Base-by-base conservation (phyloP, 2,329 filamentous ascomycete species). In the Epichloe hybrida region DNA sequence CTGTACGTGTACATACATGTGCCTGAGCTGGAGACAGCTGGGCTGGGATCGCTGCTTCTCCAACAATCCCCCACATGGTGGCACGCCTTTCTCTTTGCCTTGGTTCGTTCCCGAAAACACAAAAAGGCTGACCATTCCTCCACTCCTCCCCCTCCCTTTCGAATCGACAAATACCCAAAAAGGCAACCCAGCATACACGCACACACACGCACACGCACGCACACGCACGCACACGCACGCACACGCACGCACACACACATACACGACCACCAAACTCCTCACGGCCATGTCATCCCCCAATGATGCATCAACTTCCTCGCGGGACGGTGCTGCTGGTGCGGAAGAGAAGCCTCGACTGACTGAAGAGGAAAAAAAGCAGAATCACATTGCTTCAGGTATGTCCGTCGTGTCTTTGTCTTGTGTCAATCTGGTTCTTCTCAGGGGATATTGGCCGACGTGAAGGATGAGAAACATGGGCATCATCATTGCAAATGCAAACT, bases 291-390 rank as follows among this genome's bases (percentile, higher is more conserved):
- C 58, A 39, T 57, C 57, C 20, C 54, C 57, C 5, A 54, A 53
- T 21, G 50, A 58, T 44, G 51, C 50, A 15, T 51, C 52, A 9
- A 46, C 50, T 39, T 54, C 55, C n/a, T 53, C 56, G 3, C 48
- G 50, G 21, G 55, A 52, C 40, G 57, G 49, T 49, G 53, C 50
- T 8, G 51, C 56, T 15, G 59, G 55, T 34, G 58, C 57, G 17
- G 72, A 76, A 27, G 73, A 75, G 47, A 76, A 73, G 63, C 71
- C 71, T 40, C 72, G 73, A 37, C 64, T 77, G 35, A 76, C 74
- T 5, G 73, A 76, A 52, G 71, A 73, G 47, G 73, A 76, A 60
- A 77, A 76, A 66, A 76, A 76, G 59, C 71, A 74, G 57, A 77
- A 77, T 50, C 74, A 77, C 56, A 75, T 77, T 54, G 72, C 72